phyloP scores from a whole-genome alignment of 176 grass and related monocot genomes.

The Triticum dicoccoides region DNA sequence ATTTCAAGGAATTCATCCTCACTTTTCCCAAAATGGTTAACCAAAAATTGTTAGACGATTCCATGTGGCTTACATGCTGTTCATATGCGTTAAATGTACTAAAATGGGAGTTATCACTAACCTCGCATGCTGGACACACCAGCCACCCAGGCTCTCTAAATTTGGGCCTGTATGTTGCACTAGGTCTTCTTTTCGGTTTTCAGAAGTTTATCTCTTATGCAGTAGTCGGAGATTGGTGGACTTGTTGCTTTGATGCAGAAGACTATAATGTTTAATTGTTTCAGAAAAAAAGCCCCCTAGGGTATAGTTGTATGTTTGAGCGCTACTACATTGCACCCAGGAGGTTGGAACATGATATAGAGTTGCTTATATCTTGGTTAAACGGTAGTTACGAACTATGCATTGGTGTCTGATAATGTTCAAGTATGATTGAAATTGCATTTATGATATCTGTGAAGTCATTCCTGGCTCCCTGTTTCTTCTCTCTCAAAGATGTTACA shows the following conservation, averaged over 20 bases:
- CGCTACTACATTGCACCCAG: neutral
- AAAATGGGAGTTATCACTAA: neutral
- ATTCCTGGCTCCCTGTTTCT: neutral
- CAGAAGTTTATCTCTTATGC: neutral
- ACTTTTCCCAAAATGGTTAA: neutral
- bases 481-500: neutral
- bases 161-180: neutral
- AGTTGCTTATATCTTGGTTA: too few relatives aligned
- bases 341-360: neutral
- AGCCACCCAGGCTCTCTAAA: neutral
- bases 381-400: neutral
- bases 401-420: neutral
- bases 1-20: too few relatives aligned
- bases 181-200: neutral
- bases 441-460: too few relatives aligned
- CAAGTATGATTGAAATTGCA: neutral
- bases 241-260: neutral
- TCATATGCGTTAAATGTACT: neutral
- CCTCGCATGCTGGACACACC: neutral
- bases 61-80: neutral
- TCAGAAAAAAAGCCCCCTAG: neutral
- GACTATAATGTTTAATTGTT: neutral
- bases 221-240: neutral
- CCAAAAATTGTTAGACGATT: neutral
- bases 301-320: neutral